These are phyloP conservation scores for Heliophila coronopifolia DNA, from an alignment of 441 rosid genomes.

Conservation along the genomic window DNA sequence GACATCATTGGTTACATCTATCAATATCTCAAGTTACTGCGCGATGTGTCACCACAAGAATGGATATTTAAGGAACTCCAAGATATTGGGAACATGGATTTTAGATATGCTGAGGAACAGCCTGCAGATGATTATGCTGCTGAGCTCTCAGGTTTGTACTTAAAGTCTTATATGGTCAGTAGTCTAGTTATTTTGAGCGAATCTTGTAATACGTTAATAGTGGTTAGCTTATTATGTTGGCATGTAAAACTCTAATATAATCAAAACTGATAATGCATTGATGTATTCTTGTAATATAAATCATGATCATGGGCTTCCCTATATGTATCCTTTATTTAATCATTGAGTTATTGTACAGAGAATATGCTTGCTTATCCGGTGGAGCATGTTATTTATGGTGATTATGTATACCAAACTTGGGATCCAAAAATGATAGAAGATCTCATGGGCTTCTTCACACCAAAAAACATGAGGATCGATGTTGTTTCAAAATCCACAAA, in stretches of 20 bases:
- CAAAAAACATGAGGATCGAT: conserved; percentile 92
- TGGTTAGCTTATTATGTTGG: conserved; percentile 6
- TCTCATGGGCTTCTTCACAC: conserved; percentile 63
- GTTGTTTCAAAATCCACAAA: conserved; percentile 61
- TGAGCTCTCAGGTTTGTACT: conserved; percentile 72
- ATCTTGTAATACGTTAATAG: not conserved
- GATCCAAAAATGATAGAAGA: conserved; percentile 63
- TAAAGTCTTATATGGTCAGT: conserved; percentile 23
- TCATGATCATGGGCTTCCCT: not conserved
- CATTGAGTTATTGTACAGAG: conserved; percentile 42
- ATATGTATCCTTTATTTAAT: no score
- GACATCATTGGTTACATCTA: conserved; percentile 75
- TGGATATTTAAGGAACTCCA: conserved; percentile 98
- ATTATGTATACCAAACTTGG: conserved; percentile 70
- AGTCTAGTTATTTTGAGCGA: conserved; percentile 2
- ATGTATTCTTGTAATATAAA: not conserved
- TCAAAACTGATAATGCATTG: conserved; percentile 2
- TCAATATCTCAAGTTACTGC: conserved; percentile 76
- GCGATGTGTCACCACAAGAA: conserved; percentile 71
- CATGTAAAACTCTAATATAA: conserved; percentile 2
- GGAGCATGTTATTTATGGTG: conserved; percentile 85
- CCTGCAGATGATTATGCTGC: conserved; percentile 98
- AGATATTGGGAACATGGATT: conserved; percentile 90
- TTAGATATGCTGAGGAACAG: conserved; percentile 87
- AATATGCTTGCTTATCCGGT: conserved; percentile 73